Percentiles rank a stretch among this genome's conserved stretches.
Evolutionary conservation across 2,329 filamentous ascomycete genomes (phyloP).

Genomic region (Coniella lustricola): DNA sequence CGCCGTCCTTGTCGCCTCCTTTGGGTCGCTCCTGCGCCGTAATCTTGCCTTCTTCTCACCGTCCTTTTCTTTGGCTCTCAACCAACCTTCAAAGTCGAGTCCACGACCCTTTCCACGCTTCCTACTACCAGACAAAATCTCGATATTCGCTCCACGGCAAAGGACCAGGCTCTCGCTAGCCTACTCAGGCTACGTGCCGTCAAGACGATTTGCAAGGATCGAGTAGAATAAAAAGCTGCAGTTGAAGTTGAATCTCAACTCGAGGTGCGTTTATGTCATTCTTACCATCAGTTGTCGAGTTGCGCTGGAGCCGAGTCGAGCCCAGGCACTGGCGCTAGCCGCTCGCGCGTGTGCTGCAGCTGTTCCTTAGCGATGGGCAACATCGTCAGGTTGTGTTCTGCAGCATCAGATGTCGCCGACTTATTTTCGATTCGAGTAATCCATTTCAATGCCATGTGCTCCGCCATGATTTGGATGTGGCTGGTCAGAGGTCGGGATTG

Average conservation of each 20-base stretch:
- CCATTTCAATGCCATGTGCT: too few relatives aligned
- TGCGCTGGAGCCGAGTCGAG: too few relatives aligned
- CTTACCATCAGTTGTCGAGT: not conserved
- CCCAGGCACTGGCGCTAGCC: not conserved
- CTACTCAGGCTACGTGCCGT: not conserved
- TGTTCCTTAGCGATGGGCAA: not conserved
- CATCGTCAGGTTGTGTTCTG: too few relatives aligned
- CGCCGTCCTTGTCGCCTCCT: not conserved
- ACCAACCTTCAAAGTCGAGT: not conserved
- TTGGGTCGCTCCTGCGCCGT: not conserved
- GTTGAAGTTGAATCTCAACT: conserved; percentile 6
- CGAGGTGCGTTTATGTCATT: conserved; percentile 8
- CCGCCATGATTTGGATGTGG: too few relatives aligned
- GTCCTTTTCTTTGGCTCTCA: not conserved
- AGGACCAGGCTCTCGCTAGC: not conserved
- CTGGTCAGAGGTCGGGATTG: not conserved
- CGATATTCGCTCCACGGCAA: too few relatives aligned
- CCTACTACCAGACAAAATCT: not conserved
- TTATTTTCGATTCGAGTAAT: not conserved
- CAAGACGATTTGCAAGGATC: conserved; percentile 3
- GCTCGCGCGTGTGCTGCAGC: not conserved
- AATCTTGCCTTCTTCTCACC: not conserved
- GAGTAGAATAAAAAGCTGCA: conserved; percentile 4
- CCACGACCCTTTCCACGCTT: not conserved
- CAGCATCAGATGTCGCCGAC: conserved; percentile 2